Evolutionary conservation across 805 yeast genomes (phyloP).

Genomic region (Candida railenensis): DNA sequence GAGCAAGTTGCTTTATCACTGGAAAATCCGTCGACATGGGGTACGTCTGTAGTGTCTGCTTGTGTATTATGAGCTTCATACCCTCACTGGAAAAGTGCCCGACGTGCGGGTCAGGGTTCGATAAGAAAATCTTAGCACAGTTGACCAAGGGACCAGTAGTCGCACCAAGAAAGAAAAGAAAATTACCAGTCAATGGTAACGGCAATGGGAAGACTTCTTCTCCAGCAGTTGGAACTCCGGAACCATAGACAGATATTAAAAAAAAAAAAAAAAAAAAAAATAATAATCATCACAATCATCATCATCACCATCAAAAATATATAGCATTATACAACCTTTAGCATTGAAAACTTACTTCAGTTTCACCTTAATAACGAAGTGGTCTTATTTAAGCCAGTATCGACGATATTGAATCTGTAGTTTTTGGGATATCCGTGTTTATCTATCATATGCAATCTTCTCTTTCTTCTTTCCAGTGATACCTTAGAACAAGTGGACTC

Average conservation of each 20-base stretch:
- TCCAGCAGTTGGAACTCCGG: constrained; percentile 15
- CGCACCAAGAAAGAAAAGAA: constrained; percentile 34
- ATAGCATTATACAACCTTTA: constrained; percentile 21
- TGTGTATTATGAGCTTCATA: constrained; percentile 70
- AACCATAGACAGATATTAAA: background rate
- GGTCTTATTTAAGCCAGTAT: constrained; percentile 19
- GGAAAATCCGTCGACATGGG: constrained; percentile 92
- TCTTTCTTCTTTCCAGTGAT: constrained; percentile 37
- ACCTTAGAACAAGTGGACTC: constrained; percentile 32
- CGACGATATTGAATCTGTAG: constrained; percentile 27
- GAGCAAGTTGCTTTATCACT: constrained; percentile 91
- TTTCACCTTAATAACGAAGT: constrained; percentile 6
- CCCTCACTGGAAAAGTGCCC: constrained; percentile 77
- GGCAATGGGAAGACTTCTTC: constrained; percentile 23
- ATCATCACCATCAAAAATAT: constrained; percentile 2
- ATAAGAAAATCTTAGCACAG: constrained; percentile 56
- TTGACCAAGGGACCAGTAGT: constrained; percentile 63
- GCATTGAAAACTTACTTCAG: background rate
- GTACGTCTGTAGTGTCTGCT: constrained; percentile 90
- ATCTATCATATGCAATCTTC: constrained; percentile 49
- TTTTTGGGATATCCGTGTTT: constrained; percentile 49
- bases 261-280: too few relatives aligned
- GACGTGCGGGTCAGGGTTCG: constrained; percentile 80
- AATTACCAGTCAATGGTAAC: constrained; percentile 25
- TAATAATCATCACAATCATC: background rate